phyloP scores from a whole-genome alignment of 768 basidiomycete genomes.

The Lentinula sp. region DNA sequence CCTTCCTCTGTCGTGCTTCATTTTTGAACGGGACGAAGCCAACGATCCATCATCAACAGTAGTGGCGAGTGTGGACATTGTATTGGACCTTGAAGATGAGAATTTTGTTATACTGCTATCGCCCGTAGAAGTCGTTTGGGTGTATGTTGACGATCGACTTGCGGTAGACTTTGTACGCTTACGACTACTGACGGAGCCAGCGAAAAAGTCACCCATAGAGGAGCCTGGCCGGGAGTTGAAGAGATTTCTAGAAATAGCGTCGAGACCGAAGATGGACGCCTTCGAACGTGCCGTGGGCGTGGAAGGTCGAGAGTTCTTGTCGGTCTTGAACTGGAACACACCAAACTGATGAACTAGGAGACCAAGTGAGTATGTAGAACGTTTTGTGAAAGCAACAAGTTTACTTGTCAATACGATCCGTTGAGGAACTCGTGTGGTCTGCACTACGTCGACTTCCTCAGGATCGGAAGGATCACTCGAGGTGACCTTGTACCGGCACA shows the following conservation, averaged over 20 bases:
- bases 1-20: slow-evolving; percentile 28
- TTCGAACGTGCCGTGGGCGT: slow-evolving; percentile 81
- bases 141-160: slow-evolving; percentile 70
- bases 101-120: slow-evolving; percentile 69
- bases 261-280: slow-evolving; percentile 84
- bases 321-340: slow-evolving; percentile 82
- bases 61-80: slow-evolving; percentile 59
- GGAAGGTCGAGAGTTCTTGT: slow-evolving; percentile 65
- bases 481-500: slow-evolving; percentile 72
- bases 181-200: slow-evolving; percentile 62
- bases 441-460: slow-evolving; percentile 77
- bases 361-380: not conserved
- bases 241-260: slow-evolving; percentile 85
- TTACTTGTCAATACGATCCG: slow-evolving; percentile 80
- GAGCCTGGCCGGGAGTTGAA: slow-evolving; percentile 69
- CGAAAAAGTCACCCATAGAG: slow-evolving; percentile 70
- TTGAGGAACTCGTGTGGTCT: slow-evolving; percentile 64
- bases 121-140: slow-evolving; percentile 60
- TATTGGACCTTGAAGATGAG: slow-evolving; percentile 58
- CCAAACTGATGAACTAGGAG: slow-evolving; percentile 80
- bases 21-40: slow-evolving; percentile 39
- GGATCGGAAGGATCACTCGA: slow-evolving; percentile 73
- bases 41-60: slow-evolving; percentile 61
- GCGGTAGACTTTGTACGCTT: slow-evolving; percentile 63
- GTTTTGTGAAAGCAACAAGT: slow-evolving; percentile 16